Percentiles rank a stretch among this genome's conserved stretches.
These are phyloP conservation scores for Heimioporus sp. DNA, from an alignment of 768 basidiomycete species.

Conservation along the genomic window DNA sequence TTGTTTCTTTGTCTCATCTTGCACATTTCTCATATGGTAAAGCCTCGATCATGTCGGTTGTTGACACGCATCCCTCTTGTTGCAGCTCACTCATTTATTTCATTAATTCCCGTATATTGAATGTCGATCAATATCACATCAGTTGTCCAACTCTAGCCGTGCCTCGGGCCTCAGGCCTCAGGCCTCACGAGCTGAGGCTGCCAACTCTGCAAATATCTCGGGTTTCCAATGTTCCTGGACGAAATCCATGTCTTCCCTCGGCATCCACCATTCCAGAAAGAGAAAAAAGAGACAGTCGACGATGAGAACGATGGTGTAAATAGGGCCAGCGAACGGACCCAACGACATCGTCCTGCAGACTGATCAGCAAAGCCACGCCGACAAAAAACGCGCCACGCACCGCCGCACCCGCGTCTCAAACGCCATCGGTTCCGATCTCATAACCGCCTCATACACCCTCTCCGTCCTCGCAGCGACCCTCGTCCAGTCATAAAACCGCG, in stretches of 20 bases:
- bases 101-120: slow-evolving; percentile 19
- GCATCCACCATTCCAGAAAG: slow-evolving; percentile 82
- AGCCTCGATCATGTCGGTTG: not conserved
- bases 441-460: slow-evolving; percentile 70
- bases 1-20: not conserved
- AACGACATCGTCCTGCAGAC: slow-evolving; percentile 66
- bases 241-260: slow-evolving; percentile 72
- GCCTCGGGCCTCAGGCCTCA: not conserved
- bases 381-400: slow-evolving; percentile 38
- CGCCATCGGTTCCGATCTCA: slow-evolving; percentile 59
- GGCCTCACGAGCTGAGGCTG: not conserved
- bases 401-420: slow-evolving; percentile 76
- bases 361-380: not conserved
- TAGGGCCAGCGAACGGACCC: slow-evolving; percentile 80
- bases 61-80: not conserved
- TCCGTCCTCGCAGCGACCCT: slow-evolving; percentile 81
- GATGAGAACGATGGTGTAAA: slow-evolving; percentile 83
- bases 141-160: not conserved
- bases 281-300: slow-evolving; percentile 89
- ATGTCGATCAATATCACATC: not conserved
- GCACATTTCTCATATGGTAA: not conserved
- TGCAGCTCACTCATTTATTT: slow-evolving; percentile 12
- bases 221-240: slow-evolving; percentile 65
- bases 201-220: slow-evolving; percentile 20
- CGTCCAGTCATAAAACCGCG: slow-evolving; percentile 85